Conservation (phyloP, 1,139 yeast species). For the Blastobotrys elegans region DNA sequence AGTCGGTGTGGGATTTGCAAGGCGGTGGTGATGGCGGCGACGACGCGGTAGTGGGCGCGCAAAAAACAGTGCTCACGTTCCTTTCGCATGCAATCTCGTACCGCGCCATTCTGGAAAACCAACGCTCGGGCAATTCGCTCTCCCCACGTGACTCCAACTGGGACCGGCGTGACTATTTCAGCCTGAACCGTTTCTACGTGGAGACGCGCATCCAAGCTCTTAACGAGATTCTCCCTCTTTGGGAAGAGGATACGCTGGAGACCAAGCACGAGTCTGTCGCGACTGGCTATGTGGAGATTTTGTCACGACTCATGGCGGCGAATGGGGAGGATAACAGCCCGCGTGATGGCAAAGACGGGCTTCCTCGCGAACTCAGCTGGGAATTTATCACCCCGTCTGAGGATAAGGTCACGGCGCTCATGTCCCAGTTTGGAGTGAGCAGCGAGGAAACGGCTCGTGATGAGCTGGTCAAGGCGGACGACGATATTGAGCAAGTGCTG, state of each 20-base stretch:
- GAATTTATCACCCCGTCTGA: constrained; percentile 48
- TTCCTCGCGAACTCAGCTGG: constrained; percentile 33
- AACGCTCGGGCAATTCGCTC: constrained; percentile 20
- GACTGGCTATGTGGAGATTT: constrained; percentile 22
- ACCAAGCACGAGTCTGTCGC: constrained; percentile 22
- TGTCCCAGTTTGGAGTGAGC: constrained; percentile 42
- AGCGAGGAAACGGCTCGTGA: constrained; percentile 38
- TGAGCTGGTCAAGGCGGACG: constrained; percentile 18
- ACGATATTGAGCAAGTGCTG: constrained; percentile 12
- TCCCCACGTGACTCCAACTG: constrained; percentile 26
- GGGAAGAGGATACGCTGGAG: constrained; percentile 28
- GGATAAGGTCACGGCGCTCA: constrained; percentile 46
- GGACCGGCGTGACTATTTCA: constrained; percentile 28
- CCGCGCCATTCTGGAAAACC: constrained; percentile 23
- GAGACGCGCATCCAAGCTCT: constrained; percentile 30
- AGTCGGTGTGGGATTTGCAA: constrained; percentile 23
- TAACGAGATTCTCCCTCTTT: constrained; percentile 22
- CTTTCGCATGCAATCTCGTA: constrained; percentile 22
- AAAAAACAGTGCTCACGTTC: constrained; percentile 23
- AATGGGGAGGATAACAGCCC: constrained; percentile 22
- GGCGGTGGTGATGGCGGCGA: constrained; percentile 10
- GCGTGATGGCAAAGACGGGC: constrained; percentile 14
- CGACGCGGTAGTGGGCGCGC: constrained; percentile 16
- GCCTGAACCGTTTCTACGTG: constrained; percentile 30
- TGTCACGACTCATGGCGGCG: constrained; percentile 22